These are phyloP conservation scores for Trichoderma sp. DNA, from an alignment of 2,329 filamentous ascomycete species.

Conservation along the genomic window DNA sequence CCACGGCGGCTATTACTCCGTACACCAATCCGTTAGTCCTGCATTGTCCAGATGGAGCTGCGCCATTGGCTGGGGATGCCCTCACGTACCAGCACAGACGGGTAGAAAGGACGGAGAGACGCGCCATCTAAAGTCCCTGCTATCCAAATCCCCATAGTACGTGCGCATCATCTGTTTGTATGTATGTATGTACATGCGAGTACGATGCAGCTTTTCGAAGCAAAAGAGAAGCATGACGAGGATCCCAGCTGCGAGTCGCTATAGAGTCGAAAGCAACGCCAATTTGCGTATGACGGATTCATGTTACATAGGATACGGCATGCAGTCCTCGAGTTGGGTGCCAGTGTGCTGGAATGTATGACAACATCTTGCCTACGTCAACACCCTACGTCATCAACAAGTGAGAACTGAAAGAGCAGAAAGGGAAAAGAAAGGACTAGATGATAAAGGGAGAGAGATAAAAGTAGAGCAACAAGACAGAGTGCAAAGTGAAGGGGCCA, in stretches of 20 bases:
- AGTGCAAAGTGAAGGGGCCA: no score
- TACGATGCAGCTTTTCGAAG: not conserved
- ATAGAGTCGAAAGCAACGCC: no score
- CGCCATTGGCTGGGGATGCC: slow-evolving; percentile 5
- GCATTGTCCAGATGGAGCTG: slow-evolving; percentile 25
- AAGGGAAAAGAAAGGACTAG: not conserved
- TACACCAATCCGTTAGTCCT: not conserved
- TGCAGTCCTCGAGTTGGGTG: not conserved
- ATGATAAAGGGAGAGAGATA: not conserved
- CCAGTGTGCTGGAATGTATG: not conserved
- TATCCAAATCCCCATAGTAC: no score
- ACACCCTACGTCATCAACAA: not conserved
- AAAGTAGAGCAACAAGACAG: no score
- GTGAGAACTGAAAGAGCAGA: not conserved
- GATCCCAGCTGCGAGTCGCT: no score
- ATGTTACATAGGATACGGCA: no score
- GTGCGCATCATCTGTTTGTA: no score
- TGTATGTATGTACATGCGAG: no score
- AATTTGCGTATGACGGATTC: no score
- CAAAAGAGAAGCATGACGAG: not conserved
- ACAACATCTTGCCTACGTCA: not conserved
- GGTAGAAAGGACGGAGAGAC: no score
- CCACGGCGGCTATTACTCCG: slow-evolving; percentile 1
- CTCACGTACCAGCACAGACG: no score
- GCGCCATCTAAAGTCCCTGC: not conserved